Base-by-base conservation (phyloP, 768 basidiomycete genomes). In the Amyloporia xantha region DNA sequence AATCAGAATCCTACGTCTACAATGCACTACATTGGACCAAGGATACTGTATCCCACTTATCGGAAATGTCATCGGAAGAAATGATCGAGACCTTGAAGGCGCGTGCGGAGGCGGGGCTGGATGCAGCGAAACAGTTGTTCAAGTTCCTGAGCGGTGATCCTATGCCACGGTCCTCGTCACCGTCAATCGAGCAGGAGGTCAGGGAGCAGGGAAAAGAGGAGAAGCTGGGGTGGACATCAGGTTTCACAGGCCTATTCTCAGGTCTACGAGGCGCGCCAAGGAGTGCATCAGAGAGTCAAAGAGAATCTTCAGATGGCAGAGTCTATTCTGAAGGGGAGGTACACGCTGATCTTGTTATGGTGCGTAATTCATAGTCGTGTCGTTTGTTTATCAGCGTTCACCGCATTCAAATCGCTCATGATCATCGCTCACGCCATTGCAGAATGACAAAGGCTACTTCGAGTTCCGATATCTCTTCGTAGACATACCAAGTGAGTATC, bases 401-500 rank as follows among this genome's bases (percentile, higher is more conserved):
- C n/a, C 12, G 41, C 11, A 33, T 33, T 38, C 19, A n/a, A n/a
- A n/a, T n/a, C n/a, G n/a, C n/a, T n/a, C n/a, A n/a, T 27, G 42
- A 44, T 33, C 30, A 33, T 33, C 41, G 27, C 40, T 44, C 19
- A 54, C 46, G 48, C 47, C 36, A 17, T 47, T 25, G 39, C 60
- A 90, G 87, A 84, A 88, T 54, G 77, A 78, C 42, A 77, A 84
- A 44, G 88, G 87, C 6, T 81, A 84, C 60, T 91, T 86, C 61
- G 77, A 82, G 49, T 85, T 85, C 64, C 76, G 82, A 43, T 89
- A 89, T 63, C 71, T 91, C 42, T 71, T 89, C 38, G 74, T 91
- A 36, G 87, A 91, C 65, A 75, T 91, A 49, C 88, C 88, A 27
- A 81, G 87, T 90, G 65, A 52, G 84, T 71, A 41, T 17, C 0